These are phyloP conservation scores for Mayamaea pseudoterrestris DNA, from an alignment of 108 stramenopile genomes.

Conservation along the genomic window DNA sequence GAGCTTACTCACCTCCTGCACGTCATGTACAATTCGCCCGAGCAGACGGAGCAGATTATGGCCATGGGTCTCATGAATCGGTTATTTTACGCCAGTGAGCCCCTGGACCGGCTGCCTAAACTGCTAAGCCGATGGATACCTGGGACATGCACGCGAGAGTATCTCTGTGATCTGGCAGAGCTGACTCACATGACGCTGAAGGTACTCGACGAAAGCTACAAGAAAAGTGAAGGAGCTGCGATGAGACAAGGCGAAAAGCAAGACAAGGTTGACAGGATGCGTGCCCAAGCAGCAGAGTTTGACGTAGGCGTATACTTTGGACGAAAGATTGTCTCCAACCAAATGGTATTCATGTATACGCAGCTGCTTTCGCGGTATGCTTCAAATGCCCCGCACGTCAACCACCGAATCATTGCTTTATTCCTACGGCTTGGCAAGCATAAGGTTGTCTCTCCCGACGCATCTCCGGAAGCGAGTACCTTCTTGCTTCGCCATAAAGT, in stretches of 20 bases:
- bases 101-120: slow-evolving; percentile 62
- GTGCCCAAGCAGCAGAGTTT: slow-evolving; percentile 53
- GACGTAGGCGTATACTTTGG: slow-evolving; percentile 49
- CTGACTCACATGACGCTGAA: slow-evolving; percentile 59
- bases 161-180: slow-evolving; percentile 75
- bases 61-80: slow-evolving; percentile 74
- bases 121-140: slow-evolving; percentile 60
- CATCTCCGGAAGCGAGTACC: slow-evolving; percentile 16
- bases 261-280: slow-evolving; percentile 50
- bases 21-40: slow-evolving; percentile 56
- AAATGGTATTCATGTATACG: slow-evolving; percentile 64
- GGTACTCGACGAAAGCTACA: slow-evolving; percentile 48
- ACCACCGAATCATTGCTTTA: slow-evolving; percentile 67
- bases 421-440: slow-evolving; percentile 56
- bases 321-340: slow-evolving; percentile 67
- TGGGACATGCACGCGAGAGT: slow-evolving; percentile 60
- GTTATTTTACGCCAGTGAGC: slow-evolving; percentile 66
- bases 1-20: slow-evolving; percentile 77
- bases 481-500: slow-evolving; percentile 30
- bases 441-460: slow-evolving; percentile 17
- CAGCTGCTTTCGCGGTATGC: slow-evolving; percentile 69
- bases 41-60: slow-evolving; percentile 72
- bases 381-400: slow-evolving; percentile 57
- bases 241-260: slow-evolving; percentile 14
- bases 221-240: slow-evolving; percentile 11